A percentile compares a stretch with the other conserved stretches of the same genome.
Evolutionary conservation across 1,139 yeast genomes (phyloP).

Genomic region (Neolecta irregularis): DNA sequence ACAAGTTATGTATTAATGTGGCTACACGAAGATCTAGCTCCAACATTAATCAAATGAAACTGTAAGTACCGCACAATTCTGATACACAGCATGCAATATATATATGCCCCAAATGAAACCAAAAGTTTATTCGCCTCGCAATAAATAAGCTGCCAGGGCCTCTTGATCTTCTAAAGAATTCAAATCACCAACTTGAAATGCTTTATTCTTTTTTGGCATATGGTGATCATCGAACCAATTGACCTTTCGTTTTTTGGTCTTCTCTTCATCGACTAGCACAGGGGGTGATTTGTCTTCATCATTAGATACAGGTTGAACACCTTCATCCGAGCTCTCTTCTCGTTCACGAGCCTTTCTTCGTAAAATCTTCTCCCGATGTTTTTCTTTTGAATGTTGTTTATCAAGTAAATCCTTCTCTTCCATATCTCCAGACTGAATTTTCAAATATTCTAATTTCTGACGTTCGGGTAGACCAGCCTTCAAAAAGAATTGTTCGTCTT

Average conservation of each 20-base stretch:
- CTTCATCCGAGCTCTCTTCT: constrained; percentile 30
- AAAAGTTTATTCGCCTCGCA: constrained; percentile 19
- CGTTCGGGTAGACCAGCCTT: constrained; percentile 56
- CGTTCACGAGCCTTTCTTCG: constrained; percentile 76
- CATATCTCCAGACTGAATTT: constrained; percentile 55
- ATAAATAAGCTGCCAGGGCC: constrained; percentile 63
- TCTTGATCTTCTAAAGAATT: constrained; percentile 86
- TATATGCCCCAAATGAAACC: too few species aligned
- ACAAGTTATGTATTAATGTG: too few species aligned
- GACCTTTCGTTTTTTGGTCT: constrained; percentile 32
- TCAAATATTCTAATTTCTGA: constrained; percentile 55
- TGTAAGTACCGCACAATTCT: too few species aligned
- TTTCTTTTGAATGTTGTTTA: constrained; percentile 65
- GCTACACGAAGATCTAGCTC: too few species aligned
- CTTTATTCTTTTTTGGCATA: constrained; percentile 21
- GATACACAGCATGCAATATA: too few species aligned
- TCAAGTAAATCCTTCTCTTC: constrained; percentile 56
- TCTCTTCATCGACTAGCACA: constrained; percentile 30
- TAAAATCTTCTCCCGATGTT: constrained; percentile 70
- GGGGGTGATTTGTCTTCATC: constrained; percentile 13
- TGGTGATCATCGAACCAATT: constrained; percentile 40
- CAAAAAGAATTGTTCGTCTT: constrained; percentile 74
- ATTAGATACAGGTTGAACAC: constrained; percentile 23
- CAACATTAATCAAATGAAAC: too few species aligned
- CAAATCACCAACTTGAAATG: constrained; percentile 72